phyloP scores from a whole-genome alignment of 2,329 filamentous ascomycete genomes.

The Aplosporella prunicola region DNA sequence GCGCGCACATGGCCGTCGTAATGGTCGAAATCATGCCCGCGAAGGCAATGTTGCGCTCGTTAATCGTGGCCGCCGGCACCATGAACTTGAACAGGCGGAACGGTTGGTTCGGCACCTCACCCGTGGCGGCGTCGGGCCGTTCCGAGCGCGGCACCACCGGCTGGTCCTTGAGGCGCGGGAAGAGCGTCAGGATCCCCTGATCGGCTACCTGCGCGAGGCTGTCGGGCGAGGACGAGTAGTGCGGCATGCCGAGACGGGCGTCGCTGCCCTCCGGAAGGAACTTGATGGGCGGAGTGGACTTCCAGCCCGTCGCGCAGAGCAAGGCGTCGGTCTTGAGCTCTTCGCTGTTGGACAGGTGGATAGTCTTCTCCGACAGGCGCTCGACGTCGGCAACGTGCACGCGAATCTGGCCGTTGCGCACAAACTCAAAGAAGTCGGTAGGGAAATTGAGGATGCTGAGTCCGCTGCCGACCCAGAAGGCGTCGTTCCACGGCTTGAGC shows the following conservation, averaged over 20 bases:
- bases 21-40: slow-evolving; percentile 30
- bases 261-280: slow-evolving; percentile 30
- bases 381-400: slow-evolving; percentile 48
- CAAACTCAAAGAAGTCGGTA: slow-evolving; percentile 47
- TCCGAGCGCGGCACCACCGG: slow-evolving; percentile 24
- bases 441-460: slow-evolving; percentile 54
- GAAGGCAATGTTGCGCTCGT: slow-evolving; percentile 28
- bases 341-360: slow-evolving; percentile 42
- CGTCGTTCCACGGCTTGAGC: slow-evolving; percentile 32
- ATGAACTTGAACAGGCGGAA: slow-evolving; percentile 37
- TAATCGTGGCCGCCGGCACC: slow-evolving; percentile 24
- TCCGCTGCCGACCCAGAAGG: slow-evolving; percentile 46
- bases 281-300: slow-evolving; percentile 39
- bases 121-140: background rate
- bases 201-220: slow-evolving; percentile 30
- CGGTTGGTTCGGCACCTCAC: slow-evolving; percentile 14
- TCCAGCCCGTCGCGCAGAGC: slow-evolving; percentile 49
- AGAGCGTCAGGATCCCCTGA: slow-evolving; percentile 42
- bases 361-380: slow-evolving; percentile 34
- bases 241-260: slow-evolving; percentile 21
- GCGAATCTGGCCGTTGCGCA: slow-evolving; percentile 44
- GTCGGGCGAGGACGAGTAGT: slow-evolving; percentile 1
- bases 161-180: slow-evolving; percentile 45
- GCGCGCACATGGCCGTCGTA: slow-evolving; percentile 28
- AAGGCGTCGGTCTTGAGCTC: slow-evolving; percentile 41